Evolutionary conservation across 805 yeast genomes (phyloP).

Genomic region (Candida berthetii): DNA sequence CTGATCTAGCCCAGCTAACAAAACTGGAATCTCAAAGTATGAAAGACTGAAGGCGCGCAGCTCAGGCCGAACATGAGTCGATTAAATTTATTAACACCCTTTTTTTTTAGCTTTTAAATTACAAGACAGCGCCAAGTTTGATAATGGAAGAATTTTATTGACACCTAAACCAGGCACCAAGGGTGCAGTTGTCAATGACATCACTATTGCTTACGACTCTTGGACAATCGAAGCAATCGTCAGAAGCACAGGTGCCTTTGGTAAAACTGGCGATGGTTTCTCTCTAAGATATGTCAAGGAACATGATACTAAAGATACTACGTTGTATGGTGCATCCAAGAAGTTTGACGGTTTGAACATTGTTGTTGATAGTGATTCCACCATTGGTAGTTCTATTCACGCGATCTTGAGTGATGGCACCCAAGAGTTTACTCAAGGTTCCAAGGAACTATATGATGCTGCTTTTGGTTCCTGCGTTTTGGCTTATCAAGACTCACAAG

Average conservation of each 20-base stretch:
- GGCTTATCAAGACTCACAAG: slow-evolving; percentile 59
- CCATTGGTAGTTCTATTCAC: slow-evolving; percentile 44
- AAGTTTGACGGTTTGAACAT: slow-evolving; percentile 61
- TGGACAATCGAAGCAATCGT: slow-evolving; percentile 60
- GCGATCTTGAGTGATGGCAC: slow-evolving; percentile 59
- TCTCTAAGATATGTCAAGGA: slow-evolving; percentile 48
- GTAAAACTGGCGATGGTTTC: slow-evolving; percentile 48
- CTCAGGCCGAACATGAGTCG: no score
- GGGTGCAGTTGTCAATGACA: slow-evolving; percentile 42
- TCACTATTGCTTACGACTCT: slow-evolving; percentile 23
- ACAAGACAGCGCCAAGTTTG: slow-evolving; percentile 31
- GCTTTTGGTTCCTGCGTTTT: slow-evolving; percentile 53
- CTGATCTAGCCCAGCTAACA: slow-evolving; percentile 29
- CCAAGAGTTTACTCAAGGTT: slow-evolving; percentile 22
- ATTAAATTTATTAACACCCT: no score
- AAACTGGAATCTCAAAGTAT: slow-evolving; percentile 13
- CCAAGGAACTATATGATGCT: slow-evolving; percentile 20
- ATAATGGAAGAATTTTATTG: slow-evolving; percentile 47
- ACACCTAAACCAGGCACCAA: slow-evolving; percentile 34
- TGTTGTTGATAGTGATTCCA: slow-evolving; percentile 44
- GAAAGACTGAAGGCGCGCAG: no score
- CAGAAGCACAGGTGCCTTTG: slow-evolving; percentile 50
- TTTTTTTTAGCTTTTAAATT: slow-evolving; percentile 29
- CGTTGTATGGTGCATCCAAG: slow-evolving; percentile 48
- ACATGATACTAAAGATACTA: slow-evolving; percentile 20